These are phyloP conservation scores for Narthecium ossifragum DNA, from an alignment of 106 monocot species.

Conservation along the genomic window DNA sequence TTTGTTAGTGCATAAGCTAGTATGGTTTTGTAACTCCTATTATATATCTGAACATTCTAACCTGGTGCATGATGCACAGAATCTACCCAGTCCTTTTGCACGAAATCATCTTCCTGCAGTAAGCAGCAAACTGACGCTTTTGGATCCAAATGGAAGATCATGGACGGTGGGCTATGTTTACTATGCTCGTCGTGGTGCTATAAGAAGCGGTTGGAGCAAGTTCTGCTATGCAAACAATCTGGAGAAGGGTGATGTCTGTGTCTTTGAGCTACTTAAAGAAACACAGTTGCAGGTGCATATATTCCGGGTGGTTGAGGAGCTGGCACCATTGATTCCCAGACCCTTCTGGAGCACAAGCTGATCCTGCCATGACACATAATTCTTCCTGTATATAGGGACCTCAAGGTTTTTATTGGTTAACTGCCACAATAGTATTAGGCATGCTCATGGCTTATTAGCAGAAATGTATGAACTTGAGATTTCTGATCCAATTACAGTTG, in stretches of 20 bases:
- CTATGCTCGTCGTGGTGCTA: neutral
- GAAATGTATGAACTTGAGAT: too few relatives aligned
- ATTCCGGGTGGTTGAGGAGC: slow-evolving; percentile 9
- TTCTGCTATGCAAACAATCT: slow-evolving; percentile 26
- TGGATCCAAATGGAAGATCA: slow-evolving; percentile 12
- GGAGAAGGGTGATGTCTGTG: slow-evolving; percentile 32
- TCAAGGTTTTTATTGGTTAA: too few relatives aligned
- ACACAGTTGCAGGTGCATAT: slow-evolving; percentile 24
- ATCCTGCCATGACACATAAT: too few relatives aligned
- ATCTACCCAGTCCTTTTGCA: slow-evolving; percentile 18
- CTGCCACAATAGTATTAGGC: too few relatives aligned
- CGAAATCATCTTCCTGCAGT: slow-evolving; percentile 13
- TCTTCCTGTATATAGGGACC: too few relatives aligned
- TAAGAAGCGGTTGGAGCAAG: slow-evolving; percentile 25
- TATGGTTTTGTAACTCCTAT: too few relatives aligned
- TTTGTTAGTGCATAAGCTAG: too few relatives aligned
- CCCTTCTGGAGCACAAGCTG: too few relatives aligned
- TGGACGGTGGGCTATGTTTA: slow-evolving; percentile 19
- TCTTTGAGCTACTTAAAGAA: slow-evolving; percentile 20
- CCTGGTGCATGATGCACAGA: slow-evolving; percentile 21
- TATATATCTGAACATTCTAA: too few relatives aligned
- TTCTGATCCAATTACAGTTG: too few relatives aligned
- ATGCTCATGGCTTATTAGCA: too few relatives aligned
- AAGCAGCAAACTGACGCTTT: slow-evolving; percentile 14
- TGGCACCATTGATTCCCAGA: neutral